Base-by-base conservation (phyloP, 2,329 filamentous ascomycete species). In the Cladorrhinum sp. region DNA sequence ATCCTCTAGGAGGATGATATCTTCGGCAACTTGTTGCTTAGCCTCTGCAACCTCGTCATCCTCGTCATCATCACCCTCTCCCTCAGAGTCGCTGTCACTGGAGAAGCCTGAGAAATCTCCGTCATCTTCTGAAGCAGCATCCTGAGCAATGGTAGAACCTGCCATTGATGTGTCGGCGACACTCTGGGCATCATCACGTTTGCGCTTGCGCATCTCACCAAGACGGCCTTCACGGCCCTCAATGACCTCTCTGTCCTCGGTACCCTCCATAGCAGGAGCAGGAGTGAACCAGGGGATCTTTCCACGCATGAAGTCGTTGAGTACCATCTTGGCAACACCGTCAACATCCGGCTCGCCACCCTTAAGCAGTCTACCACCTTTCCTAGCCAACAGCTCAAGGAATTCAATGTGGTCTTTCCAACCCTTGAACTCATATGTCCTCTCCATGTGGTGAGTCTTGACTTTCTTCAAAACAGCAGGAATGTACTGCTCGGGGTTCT, bases 211-310 rank as follows among this genome's bases (percentile, higher is more conserved):
- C 87, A 96, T 96, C 75, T 97, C 92, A 18, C 93, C 93, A 0
- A 96, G 79, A 66, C 86, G 84, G 12, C 92, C 92, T 62, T 90
- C 84, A 51, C 92, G 85, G 4, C 91, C 90, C 63, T 87, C 85
- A n/a, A 88, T 76, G 38, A 75, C 77, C 29, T 78, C 77, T 10
- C 76, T 76, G 13, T 77, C 79, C 29, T 84, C 82, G 6, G 78
- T 78, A 9, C 77, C 79, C 52, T 84, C 84, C 2, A 75, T 71
- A 13, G 81, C 76, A 1, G 93, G 92, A 9, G 92, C 88, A 8
- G 92, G 87, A 0, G 91, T 95, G 71, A 92, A 99, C 95, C 96
- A 99, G 1, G 95, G 95, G 24, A 98, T 91, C 76, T 93, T 97
- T 59, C 95, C 95, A 65, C 95, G 81, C 71, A 98, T 85, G 73